phyloP scores from a whole-genome alignment of 257 asterid genomes.

The Gynochthodes officinalis region DNA sequence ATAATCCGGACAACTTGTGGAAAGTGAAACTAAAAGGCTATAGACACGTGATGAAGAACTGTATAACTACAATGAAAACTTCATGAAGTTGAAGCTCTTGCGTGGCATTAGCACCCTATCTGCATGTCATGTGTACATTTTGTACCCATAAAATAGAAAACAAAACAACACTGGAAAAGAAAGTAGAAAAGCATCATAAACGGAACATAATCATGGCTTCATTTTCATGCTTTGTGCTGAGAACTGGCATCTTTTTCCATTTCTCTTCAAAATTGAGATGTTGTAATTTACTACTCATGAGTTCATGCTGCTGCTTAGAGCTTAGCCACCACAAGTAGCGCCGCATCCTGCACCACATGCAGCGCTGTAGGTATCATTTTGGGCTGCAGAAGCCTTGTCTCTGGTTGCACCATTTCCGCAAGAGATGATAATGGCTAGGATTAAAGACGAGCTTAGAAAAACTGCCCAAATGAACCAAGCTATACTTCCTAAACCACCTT shows the following conservation, averaged over 20 bases:
- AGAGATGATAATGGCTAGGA: constrained; percentile 26
- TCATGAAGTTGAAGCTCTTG: neutral
- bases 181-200: neutral
- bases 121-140: neutral
- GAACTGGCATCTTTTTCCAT: neutral
- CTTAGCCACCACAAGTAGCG: constrained; percentile 39
- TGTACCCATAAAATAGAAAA: neutral
- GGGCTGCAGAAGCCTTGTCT: constrained; percentile 21
- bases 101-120: neutral
- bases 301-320: neutral
- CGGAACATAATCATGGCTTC: neutral
- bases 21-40: neutral
- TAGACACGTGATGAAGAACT: constrained; percentile 4
- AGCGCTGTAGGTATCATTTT: constrained; percentile 16
- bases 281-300: neutral
- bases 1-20: neutral
- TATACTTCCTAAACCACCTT: constrained; percentile 15
- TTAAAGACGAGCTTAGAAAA: constrained; percentile 22
- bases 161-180: neutral
- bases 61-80: neutral
- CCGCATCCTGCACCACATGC: constrained; percentile 34
- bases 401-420: constrained; percentile 36
- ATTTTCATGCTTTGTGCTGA: neutral
- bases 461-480: constrained; percentile 27
- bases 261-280: neutral